phyloP scores from a whole-genome alignment of 2,329 filamentous ascomycete genomes.

The Neofusicoccum parvum region DNA sequence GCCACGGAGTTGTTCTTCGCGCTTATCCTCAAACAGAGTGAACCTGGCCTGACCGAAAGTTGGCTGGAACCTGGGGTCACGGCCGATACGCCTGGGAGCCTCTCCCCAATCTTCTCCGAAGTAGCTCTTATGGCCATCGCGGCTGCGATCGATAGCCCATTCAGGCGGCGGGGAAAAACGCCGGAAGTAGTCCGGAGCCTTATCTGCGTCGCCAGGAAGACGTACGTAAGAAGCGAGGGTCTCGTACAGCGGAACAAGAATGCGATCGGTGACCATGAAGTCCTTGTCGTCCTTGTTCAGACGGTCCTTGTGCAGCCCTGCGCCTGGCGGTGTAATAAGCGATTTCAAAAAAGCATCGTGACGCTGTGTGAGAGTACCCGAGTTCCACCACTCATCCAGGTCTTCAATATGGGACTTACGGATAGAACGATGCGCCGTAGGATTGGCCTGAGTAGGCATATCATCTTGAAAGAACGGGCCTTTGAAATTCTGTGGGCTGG shows the following conservation, averaged over 20 bases:
- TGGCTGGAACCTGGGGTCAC: constrained; percentile 18
- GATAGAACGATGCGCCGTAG: constrained; percentile 29
- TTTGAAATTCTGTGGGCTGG: constrained; percentile 38
- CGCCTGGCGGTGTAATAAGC: background rate
- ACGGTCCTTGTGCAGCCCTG: constrained; percentile 24
- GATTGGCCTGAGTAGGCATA: constrained; percentile 33
- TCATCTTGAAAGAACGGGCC: constrained; percentile 41
- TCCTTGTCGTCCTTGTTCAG: constrained; percentile 23
- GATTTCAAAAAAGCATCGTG: constrained; percentile 9
- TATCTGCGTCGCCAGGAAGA: background rate
- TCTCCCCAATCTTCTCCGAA: constrained; percentile 33
- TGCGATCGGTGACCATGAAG: constrained; percentile 32
- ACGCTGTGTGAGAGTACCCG: constrained; percentile 25
- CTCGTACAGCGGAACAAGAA: constrained; percentile 47
- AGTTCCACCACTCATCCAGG: constrained; percentile 45
- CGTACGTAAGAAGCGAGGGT: constrained; percentile 44
- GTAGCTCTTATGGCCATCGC: constrained; percentile 44
- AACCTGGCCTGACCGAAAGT: background rate
- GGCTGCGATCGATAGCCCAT: constrained; percentile 42
- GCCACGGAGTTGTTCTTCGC: background rate
- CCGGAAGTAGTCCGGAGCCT: constrained; percentile 42
- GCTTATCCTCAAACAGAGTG: constrained; percentile 6
- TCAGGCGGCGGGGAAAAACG: constrained; percentile 41
- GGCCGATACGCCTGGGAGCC: constrained; percentile 13
- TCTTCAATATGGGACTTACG: constrained; percentile 37